These are phyloP conservation scores for Phytophthora quininea DNA, from an alignment of 352 stramenopile species.

Conservation along the genomic window DNA sequence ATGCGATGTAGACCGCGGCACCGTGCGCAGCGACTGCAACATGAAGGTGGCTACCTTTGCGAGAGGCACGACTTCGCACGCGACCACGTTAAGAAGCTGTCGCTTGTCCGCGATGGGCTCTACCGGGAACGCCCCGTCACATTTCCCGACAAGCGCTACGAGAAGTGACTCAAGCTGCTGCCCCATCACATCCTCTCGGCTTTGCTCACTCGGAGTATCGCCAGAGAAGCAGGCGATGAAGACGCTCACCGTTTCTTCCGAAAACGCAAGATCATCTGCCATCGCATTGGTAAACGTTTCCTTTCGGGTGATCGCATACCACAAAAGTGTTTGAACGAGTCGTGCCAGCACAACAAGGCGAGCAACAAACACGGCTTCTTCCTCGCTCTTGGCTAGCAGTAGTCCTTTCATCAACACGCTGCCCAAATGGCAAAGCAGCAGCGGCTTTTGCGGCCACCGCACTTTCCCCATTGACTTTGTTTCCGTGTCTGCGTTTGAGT, in stretches of 20 bases:
- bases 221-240: constrained; percentile 60
- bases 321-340: constrained; percentile 79
- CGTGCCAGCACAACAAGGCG: constrained; percentile 73
- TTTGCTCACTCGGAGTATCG: constrained; percentile 12
- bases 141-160: constrained; percentile 30
- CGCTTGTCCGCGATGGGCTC: constrained; percentile 39
- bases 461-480: constrained; percentile 87
- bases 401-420: constrained; percentile 78
- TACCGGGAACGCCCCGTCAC: constrained; percentile 36
- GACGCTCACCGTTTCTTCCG: constrained; percentile 56
- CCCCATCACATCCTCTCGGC: constrained; percentile 29
- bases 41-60: constrained; percentile 75
- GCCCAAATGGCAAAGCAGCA: constrained; percentile 76
- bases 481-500: constrained; percentile 88
- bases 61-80: constrained; percentile 75
- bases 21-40: constrained; percentile 45
- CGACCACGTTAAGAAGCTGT: constrained; percentile 77
- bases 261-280: constrained; percentile 57
- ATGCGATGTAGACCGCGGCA: constrained; percentile 8
- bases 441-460: constrained; percentile 73
- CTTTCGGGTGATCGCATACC: constrained; percentile 67
- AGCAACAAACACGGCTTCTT: constrained; percentile 66
- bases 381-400: constrained; percentile 56
- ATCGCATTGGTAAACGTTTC: constrained; percentile 69
- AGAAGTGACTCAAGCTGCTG: constrained; percentile 42